These are phyloP conservation scores for Selenicereus undatus DNA, from an alignment of 148 eudicot species.

Conservation along the genomic window DNA sequence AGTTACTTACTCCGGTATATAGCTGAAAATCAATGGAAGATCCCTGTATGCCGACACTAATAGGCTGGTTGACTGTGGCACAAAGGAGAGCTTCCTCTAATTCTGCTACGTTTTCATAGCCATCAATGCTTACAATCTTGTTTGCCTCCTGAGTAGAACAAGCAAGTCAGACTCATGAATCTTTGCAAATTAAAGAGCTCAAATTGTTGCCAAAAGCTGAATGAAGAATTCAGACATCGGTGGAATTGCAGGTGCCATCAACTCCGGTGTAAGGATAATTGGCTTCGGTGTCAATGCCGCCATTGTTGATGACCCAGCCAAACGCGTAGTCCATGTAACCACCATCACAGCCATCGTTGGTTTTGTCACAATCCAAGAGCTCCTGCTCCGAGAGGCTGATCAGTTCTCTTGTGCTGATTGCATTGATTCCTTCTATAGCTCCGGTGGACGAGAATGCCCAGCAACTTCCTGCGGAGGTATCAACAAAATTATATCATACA, in stretches of 20 bases:
- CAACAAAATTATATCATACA: neutral
- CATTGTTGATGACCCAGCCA: constrained; percentile 53
- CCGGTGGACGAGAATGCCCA: constrained; percentile 61
- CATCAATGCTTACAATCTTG: constrained; percentile 40
- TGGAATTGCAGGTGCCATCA: constrained; percentile 36
- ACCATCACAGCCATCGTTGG: constrained; percentile 52
- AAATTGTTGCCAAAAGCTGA: neutral
- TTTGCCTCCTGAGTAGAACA: constrained; percentile 32
- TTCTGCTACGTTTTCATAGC: constrained; percentile 43
- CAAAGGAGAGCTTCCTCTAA: constrained; percentile 50
- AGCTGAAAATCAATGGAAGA: constrained; percentile 53
- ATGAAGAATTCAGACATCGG: constrained; percentile 36
- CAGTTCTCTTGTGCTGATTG: constrained; percentile 44
- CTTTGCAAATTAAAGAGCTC: neutral
- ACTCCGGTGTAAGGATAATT: constrained; percentile 52
- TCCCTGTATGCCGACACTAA: constrained; percentile 59
- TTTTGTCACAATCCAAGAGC: constrained; percentile 50
- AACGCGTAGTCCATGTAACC: constrained; percentile 59
- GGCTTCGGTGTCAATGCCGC: constrained; percentile 47
- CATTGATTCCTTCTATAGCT: constrained; percentile 57
- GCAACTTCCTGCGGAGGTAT: constrained; percentile 42
- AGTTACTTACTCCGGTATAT: constrained; percentile 49
- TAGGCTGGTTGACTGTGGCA: constrained; percentile 50
- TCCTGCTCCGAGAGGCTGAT: constrained; percentile 57
- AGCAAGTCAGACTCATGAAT: neutral